Evolutionary conservation across 495 filamentous ascomycete genomes (phyloP), one percentile per base, ranked within the genome.

Genomic region (Filosporella fistucella): DNA sequence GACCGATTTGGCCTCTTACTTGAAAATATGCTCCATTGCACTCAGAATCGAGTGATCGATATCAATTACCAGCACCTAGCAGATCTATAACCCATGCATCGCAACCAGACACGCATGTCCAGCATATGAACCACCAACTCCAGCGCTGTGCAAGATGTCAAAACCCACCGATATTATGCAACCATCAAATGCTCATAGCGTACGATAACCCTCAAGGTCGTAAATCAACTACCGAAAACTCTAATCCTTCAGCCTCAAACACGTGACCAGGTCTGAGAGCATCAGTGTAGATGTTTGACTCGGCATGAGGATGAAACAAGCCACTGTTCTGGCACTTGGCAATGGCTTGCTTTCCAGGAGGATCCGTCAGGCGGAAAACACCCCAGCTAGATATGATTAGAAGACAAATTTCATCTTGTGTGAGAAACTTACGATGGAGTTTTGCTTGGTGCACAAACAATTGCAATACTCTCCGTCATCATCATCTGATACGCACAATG

Each of bases 391-490:
- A 17, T 29, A 37, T 62, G 52, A 49, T 28, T 21, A 42, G 39
- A 4, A 4, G 24, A 5, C 39, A n/a, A 25, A 49, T 7, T 46
- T 32, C 11, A 25, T 40, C n/a, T 33, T 3, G 4, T 12, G 35
- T 30, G 17, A 23, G 4, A 11, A 33, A 80, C 82, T 70, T 65
- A 88, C 77, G 76, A 81, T 33, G 89, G 88, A 12, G 73, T 69
- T 49, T 84, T 85, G 35, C 76, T 85, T 11, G 93, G 93, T 23
- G 94, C 88, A 66, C 94, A 97, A 36, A 98, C 93, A 54, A 98
- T 94, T 7, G 94, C 93, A 58, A 98, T 91, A 59, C 86, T 91
- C 70, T 98, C 93, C 13, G 87, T 80, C 62, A 97, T 74, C 89
- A 93, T 94, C 21, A 88, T 77, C 63, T 98, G 93, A 63, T 96